Evolutionary conservation across 2,329 filamentous ascomycete genomes (phyloP), one percentile per base, ranked within the genome.

Genomic region (Neofusicoccum umdonicola): DNA sequence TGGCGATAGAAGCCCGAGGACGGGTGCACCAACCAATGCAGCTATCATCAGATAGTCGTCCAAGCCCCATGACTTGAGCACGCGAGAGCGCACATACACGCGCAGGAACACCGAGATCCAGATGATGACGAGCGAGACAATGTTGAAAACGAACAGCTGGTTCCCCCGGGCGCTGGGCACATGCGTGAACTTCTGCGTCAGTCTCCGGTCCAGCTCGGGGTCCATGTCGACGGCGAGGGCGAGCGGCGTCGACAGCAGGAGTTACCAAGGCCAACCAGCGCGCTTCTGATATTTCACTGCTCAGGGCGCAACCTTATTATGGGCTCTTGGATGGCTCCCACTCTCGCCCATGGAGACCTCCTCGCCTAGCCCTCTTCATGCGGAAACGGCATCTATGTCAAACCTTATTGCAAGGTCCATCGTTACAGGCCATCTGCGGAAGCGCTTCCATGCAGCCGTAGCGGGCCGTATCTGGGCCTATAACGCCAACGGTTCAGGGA

Each of bases 21-120:
- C 9, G 35, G 19, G 5, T 27, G 34, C n/a, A 47, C 57, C n/a
- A 27, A 62, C 57, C 42, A 35, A 22, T 6, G 44, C 19, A 13
- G 34, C 42, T 22, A 50, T 62, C 57, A 62, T 62, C 22, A 47
- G 35, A 11, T 22, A 50, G 45, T 62, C 57, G 19, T 62, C 57
- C 11, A 17, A 12, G 6, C 45, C 57, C 57, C 57, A 48, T 39
- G 45, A 48, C 44, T 62, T 62, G 44, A 62, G 42, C 12, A 48
- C 9, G 44, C 42, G 35, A 2, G 45, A 34, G 27, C 57, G 44
- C n/a, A 62, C 57, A 22, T 62, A 62, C 22, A 50, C 15, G 11
- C 57, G 42, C 27, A 62, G 35, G 22, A 35, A 62, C 22, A 48
- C 35, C 4, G 57, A 31, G 17, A 41, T 5, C 57, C 57, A 62